phyloP scores from a whole-genome alignment of 208 protist genomes.

The Porcisia deanei region DNA sequence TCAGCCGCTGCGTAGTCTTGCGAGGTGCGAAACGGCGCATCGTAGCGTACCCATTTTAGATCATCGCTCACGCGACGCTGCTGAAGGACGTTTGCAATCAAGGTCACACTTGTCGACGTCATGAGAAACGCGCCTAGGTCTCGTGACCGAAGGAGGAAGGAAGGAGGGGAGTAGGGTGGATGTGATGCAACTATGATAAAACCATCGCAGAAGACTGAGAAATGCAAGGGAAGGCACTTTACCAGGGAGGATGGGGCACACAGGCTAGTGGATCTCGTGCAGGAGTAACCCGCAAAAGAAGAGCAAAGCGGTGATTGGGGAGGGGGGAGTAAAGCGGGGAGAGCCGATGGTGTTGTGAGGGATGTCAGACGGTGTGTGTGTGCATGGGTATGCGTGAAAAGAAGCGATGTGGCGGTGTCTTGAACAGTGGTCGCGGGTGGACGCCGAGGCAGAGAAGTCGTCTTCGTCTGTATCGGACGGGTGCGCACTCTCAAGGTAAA shows the following conservation, averaged over 20 bases:
- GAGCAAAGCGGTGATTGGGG: background rate
- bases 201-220: background rate
- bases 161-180: background rate
- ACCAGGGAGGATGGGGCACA: background rate
- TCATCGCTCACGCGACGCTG: conserved; percentile 10
- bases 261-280: background rate
- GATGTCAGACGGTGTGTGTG: background rate
- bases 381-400: background rate
- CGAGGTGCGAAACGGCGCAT: conserved; percentile 24
- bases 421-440: background rate
- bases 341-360: background rate
- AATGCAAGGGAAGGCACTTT: background rate
- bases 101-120: conserved; percentile 24
- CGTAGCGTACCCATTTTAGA: conserved; percentile 19
- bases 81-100: conserved; percentile 24
- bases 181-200: background rate
- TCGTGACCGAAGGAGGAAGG: background rate
- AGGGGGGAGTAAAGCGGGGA: background rate
- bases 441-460: background rate
- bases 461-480: background rate
- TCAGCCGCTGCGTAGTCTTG: conserved; percentile 31
- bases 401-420: background rate
- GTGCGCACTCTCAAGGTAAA: background rate
- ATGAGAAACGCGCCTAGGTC: conserved; percentile 6
- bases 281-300: background rate